These are phyloP conservation scores for Catharanthus roseus DNA, from an alignment of 257 asterid genomes.

Conservation along the genomic window DNA sequence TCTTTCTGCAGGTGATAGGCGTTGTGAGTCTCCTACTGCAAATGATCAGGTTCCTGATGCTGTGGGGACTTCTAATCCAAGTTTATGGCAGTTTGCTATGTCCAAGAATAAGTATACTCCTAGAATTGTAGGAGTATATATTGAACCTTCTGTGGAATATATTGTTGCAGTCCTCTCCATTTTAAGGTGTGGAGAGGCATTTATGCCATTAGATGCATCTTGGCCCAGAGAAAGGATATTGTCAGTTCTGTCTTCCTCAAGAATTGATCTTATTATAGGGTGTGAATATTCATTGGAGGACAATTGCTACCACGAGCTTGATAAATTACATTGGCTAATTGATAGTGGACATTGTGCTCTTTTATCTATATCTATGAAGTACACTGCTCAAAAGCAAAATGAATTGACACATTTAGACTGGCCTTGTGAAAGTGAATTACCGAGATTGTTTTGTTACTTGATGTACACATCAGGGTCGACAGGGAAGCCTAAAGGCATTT, in stretches of 20 bases:
- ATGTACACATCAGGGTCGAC: constrained; percentile 94
- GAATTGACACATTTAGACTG: constrained; percentile 35
- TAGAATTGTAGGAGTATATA: constrained; percentile 59
- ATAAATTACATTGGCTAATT: constrained; percentile 58
- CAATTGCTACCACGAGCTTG: constrained; percentile 52
- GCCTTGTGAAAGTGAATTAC: constrained; percentile 64
- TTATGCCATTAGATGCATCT: constrained; percentile 85
- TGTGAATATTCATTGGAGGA: constrained; percentile 33
- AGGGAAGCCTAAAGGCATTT: constrained; percentile 87
- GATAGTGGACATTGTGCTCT: constrained; percentile 46
- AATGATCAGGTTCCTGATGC: constrained; percentile 16
- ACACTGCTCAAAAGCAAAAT: constrained; percentile 25
- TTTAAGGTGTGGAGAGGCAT: constrained; percentile 87
- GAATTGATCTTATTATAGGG: constrained; percentile 57
- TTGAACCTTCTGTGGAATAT: constrained; percentile 90
- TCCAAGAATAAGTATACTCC: constrained; percentile 35
- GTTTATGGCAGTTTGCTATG: constrained; percentile 20
- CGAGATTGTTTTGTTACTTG: constrained; percentile 76
- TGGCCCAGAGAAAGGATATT: constrained; percentile 78
- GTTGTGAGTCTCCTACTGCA: constrained; percentile 14
- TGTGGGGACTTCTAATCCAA: constrained; percentile 22
- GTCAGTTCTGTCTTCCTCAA: constrained; percentile 53
- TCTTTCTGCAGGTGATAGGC: constrained; percentile 26
- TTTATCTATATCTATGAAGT: constrained; percentile 41
- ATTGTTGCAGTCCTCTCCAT: constrained; percentile 71